Evolutionary conservation across 768 basidiomycete genomes (phyloP).

Genomic region (Leccinum obscurum): DNA sequence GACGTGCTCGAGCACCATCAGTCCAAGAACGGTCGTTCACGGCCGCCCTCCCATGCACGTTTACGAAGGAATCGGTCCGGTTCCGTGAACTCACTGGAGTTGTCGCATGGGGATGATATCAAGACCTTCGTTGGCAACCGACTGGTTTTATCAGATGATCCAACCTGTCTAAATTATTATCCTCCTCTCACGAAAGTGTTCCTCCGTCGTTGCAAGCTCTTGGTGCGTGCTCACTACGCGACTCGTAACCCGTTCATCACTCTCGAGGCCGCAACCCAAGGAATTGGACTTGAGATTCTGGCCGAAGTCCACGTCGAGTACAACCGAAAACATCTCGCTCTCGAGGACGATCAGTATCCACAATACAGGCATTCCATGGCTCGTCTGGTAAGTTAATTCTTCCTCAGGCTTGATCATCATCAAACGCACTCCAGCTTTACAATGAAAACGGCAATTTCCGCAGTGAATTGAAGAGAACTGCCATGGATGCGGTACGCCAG

Average conservation of each 20-base stretch:
- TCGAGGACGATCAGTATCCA: neutral
- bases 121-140: neutral
- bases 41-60: neutral
- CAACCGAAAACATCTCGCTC: neutral
- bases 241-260: neutral
- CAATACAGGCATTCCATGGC: neutral
- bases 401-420: too few relatives aligned
- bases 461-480: neutral
- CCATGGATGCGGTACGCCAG: neutral
- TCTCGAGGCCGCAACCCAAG: neutral
- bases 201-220: neutral
- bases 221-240: neutral
- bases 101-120: too few relatives aligned
- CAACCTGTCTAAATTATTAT: neutral
- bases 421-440: neutral
- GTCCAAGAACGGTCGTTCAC: neutral
- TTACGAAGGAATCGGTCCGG: too few relatives aligned
- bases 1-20: neutral
- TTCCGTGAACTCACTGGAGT: too few relatives aligned
- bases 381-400: neutral
- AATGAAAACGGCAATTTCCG: neutral
- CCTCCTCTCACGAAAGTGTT: neutral
- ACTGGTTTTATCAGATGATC: neutral
- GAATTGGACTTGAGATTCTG: neutral
- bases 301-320: neutral